Base-by-base conservation (phyloP, 139 green algal species). In the Zygnema circumcarinatum region DNA sequence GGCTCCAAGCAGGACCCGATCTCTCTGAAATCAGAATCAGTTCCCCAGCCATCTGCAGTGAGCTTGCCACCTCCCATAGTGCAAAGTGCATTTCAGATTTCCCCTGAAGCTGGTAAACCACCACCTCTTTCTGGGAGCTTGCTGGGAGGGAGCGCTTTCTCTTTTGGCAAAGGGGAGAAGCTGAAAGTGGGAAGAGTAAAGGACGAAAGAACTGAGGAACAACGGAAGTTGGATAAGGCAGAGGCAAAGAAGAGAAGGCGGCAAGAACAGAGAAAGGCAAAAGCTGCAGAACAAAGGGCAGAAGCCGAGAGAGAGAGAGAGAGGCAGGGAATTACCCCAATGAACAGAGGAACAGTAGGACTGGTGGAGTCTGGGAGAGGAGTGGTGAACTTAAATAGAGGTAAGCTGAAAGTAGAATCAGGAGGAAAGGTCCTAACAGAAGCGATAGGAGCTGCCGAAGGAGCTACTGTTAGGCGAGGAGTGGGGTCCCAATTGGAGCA, bases 241-340 rank as follows among this genome's bases (percentile, higher is more conserved):
- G 29, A 76, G 47, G 54, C 72, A 67, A 67, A 40, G 32, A 38
- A 38, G 47, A 38, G 73, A 39, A 11, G 83, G 1, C 39, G 33
- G 33, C n/a, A 39, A 52, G n/a, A 39, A 52, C n/a, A 39, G 20
- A 22, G 22, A 62, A 32, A 16, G 74, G 22, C 42, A 25, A 2
- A 85, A n/a, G 74, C 22, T 56, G 16, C 82, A 29, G 22, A 69
- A 74, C 69, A 87, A 11, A 56, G 82, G 78, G 31, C 1, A 41
- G 83, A 88, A 40, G 81, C 33, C 35, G 22, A 1, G 62, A 42
- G 31, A 21, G 52, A n/a, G 31, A 33, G 2, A 32, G 36, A 2
- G 31, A 32, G 2, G 39, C 16, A 25, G 47, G 47, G 16, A 16
- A 25, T 62, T 25, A 11, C 38, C 16, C 7, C 38, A 78, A 11